Evolutionary conservation across 208 protist species (phyloP), one percentile per base, ranked within the genome.

Genomic region (Angomonas ambiguus): DNA sequence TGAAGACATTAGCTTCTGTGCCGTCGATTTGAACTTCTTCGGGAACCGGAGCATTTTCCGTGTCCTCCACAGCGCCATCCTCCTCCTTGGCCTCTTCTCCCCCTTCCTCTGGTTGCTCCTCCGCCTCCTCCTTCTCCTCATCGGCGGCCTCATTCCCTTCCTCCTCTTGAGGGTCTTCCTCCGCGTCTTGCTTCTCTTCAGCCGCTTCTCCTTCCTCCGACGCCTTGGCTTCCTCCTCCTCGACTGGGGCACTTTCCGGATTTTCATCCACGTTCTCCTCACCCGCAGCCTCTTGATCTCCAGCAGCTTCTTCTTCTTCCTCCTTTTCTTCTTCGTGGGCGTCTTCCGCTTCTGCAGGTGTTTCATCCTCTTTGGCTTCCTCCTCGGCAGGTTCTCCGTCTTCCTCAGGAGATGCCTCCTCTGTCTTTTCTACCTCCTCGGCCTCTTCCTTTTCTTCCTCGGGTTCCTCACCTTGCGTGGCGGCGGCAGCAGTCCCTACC

Each of bases 331-430:
- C 25, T 0, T 48, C 49, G 1, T 41, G 30, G 8, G 28, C 27
- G 42, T 65, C 20, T 56, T 56, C 33, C 58, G 6, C 33, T 5
- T 13, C 33, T 41, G 16, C 56, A 22, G 20, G 18, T 18, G 56
- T 41, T 24, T 57, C 42, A 20, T 28, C 45, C 0, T 28, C 41
- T 25, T 56, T 13, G 8, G 30, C 31, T 22, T 13, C 32, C 28
- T 27, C 33, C 56, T 18, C 31, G 20, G 57, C 57, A 5, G 57
- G 30, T 6, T 30, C 33, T 16, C 13, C 53, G 22, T 56, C 69
- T 48, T 65, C 49, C 57, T 24, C 56, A 1, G 65, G n/a, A n/a
- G n/a, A 53, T 34, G 24, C 65, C 32, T 28, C 66, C 58, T 58
- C 55, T 38, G 16, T 27, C 45, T 31, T 2, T n/a, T 62, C 33